Base-by-base conservation (phyloP, 257 asterid genomes). In the Solanum verrucosum region DNA sequence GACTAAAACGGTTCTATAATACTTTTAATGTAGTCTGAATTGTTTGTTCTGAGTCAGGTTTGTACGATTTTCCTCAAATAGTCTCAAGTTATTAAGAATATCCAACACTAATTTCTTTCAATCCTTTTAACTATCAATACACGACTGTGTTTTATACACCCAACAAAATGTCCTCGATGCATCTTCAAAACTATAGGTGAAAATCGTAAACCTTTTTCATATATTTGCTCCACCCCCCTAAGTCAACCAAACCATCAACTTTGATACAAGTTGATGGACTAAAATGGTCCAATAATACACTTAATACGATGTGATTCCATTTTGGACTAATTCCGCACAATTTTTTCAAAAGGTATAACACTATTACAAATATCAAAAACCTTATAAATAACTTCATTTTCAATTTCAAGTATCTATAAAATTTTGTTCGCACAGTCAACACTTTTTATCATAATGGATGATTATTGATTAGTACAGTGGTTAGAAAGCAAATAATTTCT, bases 351-450 rank as follows among this genome's bases (percentile, higher is more conserved):
- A 42, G 49, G 15, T 42, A 11, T 11, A 10, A 42, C 15, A 42
- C 15, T 3, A 63, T 63, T 59, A 63, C 2, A 23, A 63, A 23
- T 3, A 60, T 60, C 14, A 9, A 63, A 63, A 3, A 9, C 15
- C 15, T 63, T 63, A 63, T 63, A 63, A 63, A 67, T 67, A 67
- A 4, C 73, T 67, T 14, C 0, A 2, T 67, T 67, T 0, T 67
- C 1, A 11, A 9, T 65, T 25, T 65, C 18, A 49, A 49, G 0
- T 2, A 49, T 49, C 1, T 16, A 49, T 49, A 49, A 49, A 49
- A 49, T 65, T 65, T 11, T 10, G 16, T 65, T n/a, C 4, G 3
- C 7, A 10, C 31, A 0, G 5, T 0, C 4, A 5, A 65, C 0
- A 67, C 5, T 14, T 68, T 68, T 14, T 14, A 14, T 70, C 0